Evolutionary conservation across 306 rosid genomes (phyloP).

Genomic region (Pueraria montana): DNA sequence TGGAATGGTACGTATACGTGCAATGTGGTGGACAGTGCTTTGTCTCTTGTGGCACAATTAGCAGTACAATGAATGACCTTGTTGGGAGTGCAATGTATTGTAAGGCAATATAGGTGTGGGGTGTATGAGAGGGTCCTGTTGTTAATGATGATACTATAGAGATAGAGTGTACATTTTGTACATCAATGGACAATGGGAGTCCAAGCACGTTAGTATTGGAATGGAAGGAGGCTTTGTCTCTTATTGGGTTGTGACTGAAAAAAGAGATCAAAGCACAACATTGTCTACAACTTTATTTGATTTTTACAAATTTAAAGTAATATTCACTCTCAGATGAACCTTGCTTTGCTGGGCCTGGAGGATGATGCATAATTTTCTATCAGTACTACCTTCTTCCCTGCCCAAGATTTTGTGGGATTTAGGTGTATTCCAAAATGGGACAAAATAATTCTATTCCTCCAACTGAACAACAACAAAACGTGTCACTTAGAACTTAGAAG

Average conservation of each 20-base stretch:
- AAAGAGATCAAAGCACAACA: background rate
- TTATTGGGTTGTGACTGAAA: background rate
- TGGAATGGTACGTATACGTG: background rate
- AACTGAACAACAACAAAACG: background rate
- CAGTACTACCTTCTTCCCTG: background rate
- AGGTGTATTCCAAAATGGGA: background rate
- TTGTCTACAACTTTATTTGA: background rate
- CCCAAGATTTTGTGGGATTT: background rate
- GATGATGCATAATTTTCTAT: background rate
- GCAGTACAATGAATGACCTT: background rate
- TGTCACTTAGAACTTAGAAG: background rate
- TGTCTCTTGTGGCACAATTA: background rate
- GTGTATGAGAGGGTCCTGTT: background rate
- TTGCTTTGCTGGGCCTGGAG: background rate
- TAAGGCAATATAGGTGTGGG: background rate
- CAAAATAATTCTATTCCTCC: background rate
- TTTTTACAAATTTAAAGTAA: background rate
- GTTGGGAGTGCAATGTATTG: background rate
- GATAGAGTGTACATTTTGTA: background rate
- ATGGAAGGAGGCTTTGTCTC: background rate
- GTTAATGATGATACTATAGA: background rate
- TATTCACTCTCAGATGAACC: background rate
- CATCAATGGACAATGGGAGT: background rate
- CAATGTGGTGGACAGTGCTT: background rate
- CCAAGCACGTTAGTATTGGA: background rate